Evolutionary conservation across 2,329 filamentous ascomycete species (phyloP), one percentile per base, ranked within the genome.

Genomic region (Aschersonia sp.): DNA sequence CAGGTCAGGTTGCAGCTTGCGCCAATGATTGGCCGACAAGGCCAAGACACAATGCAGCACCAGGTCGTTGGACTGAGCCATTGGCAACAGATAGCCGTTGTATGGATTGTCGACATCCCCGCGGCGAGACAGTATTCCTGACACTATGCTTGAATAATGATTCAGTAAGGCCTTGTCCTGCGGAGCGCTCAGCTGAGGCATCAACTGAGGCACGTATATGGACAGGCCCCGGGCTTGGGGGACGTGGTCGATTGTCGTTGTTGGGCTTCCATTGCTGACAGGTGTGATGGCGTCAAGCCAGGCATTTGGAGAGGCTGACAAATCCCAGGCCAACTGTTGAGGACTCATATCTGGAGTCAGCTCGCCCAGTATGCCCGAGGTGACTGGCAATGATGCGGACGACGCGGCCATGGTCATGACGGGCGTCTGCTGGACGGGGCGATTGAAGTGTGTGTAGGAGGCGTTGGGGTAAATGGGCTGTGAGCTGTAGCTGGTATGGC

Each of bases 11-110:
- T 62, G 61, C 45, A 62, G 51, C 50, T 59, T 62, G 35, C 60
- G 56, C 61, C 61, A 64, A 48, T 64, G 61, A 31, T 61, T 63
- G 4, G 60, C 61, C 7, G 60, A 60, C 10, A 64, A 49, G 5
- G 60, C 60, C 12, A 64, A 54, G 20, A 64, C 52, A 43, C 59
- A 63, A 42, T 64, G 59, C 31, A 64, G 54, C 5, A 64, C 58
- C 2, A 61, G 54, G 28, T 61, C 55, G 51, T 61, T 63, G 31
- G 56, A 57, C 31, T 59, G 55, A 7, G 61, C 61, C 56, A 63
- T 58, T 5, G 61, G 61, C 0, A 64, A 50, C 3, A 64, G 53
- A 41, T 62, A 59, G 43, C 54, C 54, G 29, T 61, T 58, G 41
- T 63, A 64, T 1, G 61, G 61, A 42, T 64, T 64, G 6, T 51